Evolutionary conservation across 345 rosid genomes (phyloP), one percentile per base, ranked within the genome.

Genomic region (Noccaea caerulescens): DNA sequence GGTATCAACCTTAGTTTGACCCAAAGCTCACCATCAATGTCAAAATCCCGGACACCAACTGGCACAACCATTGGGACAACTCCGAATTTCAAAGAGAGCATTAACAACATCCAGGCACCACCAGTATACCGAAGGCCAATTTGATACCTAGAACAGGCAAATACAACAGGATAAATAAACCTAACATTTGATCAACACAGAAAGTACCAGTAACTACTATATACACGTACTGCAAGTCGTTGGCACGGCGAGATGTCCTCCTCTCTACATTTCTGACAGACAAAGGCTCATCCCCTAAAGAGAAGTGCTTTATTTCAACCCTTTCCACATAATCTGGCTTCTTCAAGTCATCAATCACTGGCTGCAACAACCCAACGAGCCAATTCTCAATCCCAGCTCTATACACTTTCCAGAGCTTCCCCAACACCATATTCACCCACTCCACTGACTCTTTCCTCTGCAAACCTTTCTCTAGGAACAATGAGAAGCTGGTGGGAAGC

Each of bases 21-120:
- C 99, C 99, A 94, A n/a, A 94, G 93, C 82, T 94, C 99, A 47
- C 99, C 99, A 45, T 91, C 99, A 71, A 94, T 91, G 77, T 94
- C 98, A 72, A 94, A 91, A 84, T 94, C 95, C 25, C 92, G 86
- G 75, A 94, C 81, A 54, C 96, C 96, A 27, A 94, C 98, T 2
- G 99, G 99, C 79, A 94, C 88, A 3, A 80, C 81, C 37, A 94
- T 80, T 49, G 99, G 99, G 54, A 91, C 73, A 58, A 94, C 80
- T 54, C 97, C 84, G 79, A 91, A 94, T 39, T 94, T 94, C 50
- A 94, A 78, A 0, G 98, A 85, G 52, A 94, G 95, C 93, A 73
- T 84, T 68, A 94, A 84, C 76, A 94, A 76, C 90, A 90, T 86
- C 10, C 98, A 92, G 62, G 98, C 99, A 33, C 98, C 96, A 56